phyloP scores from a whole-genome alignment of 305 asterid species.

The Rubia tinctorum region DNA sequence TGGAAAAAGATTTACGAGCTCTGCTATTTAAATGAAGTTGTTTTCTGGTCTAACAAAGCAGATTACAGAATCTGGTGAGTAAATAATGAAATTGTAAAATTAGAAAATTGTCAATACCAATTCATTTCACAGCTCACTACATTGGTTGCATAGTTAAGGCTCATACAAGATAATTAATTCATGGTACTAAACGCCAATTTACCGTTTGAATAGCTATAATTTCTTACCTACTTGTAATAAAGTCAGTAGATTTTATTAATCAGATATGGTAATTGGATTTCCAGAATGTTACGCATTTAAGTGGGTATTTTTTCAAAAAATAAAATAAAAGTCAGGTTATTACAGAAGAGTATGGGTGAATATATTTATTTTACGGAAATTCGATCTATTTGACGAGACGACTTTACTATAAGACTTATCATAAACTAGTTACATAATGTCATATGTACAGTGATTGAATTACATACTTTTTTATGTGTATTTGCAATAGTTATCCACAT shows the following conservation, averaged over 20 bases:
- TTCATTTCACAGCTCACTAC: background rate
- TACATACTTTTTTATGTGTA: no score
- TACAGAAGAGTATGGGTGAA: no score
- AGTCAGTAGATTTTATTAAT: background rate
- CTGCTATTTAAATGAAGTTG: background rate
- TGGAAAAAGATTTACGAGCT: background rate
- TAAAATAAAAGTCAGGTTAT: no score
- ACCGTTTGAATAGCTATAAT: background rate
- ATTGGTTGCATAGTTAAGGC: background rate
- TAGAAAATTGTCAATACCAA: background rate
- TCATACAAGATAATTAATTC: background rate
- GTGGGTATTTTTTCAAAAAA: no score
- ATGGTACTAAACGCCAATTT: background rate
- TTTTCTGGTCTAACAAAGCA: conserved; percentile 5
- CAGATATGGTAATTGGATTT: background rate
- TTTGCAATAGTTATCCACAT: no score
- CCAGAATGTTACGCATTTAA: no score
- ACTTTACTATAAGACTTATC: no score
- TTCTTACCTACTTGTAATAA: background rate
- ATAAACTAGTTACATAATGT: no score
- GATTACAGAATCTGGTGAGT: background rate
- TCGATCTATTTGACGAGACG: no score
- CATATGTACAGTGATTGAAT: no score
- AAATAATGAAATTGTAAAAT: background rate
- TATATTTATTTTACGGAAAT: no score